Base-by-base conservation (phyloP, 441 rosid species). In the Dalechampia spathulata region DNA sequence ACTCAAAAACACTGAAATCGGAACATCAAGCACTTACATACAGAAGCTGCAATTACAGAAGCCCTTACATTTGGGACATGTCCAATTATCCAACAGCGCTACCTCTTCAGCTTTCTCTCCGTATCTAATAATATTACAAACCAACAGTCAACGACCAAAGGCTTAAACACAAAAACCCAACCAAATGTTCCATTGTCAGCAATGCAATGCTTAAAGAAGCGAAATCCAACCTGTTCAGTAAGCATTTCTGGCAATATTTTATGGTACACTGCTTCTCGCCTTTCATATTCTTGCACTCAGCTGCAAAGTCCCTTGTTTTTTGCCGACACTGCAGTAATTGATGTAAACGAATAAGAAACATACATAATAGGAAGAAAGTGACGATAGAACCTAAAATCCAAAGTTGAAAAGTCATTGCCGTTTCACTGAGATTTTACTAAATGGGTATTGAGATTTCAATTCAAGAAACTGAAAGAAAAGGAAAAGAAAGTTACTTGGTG, bases 1-100 rank as follows among this genome's bases (percentile, higher is more conserved):
- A 46, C n/a, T 48, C 16, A 12, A 27, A 64, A 38, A 49, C 49
- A 49, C 38, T 58, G 19, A 17, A n/a, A 4, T n/a, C 20, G 42
- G n/a, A 6, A 21, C n/a, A 25, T 54, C 26, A 22, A 45, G 43
- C 7, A 64, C 78, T 73, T 59, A 86, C 98, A 73, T 91, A 82
- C 98, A 91, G 11, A 70, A 51, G 72, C 95, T 91, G 68, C 96
- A 88, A 52, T 88, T 86, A 78, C 95, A 91, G 53, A 75, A 81
- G 57, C 75, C 93, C 49, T 81, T 78, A 63, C 98, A 91, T 73
- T 78, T 83, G n/a, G 96, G 96, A 56, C 98, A 91, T 10, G 53
- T 62, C 98, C 98, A 91, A 40, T 73, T 75, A 62, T 43, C 69
- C 48, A 73, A 37, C 39, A 43, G 34, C 1, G 73, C 64, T 37